Conservation (phyloP, 108 stramenopile genomes). For the Cyclotella sp. region DNA sequence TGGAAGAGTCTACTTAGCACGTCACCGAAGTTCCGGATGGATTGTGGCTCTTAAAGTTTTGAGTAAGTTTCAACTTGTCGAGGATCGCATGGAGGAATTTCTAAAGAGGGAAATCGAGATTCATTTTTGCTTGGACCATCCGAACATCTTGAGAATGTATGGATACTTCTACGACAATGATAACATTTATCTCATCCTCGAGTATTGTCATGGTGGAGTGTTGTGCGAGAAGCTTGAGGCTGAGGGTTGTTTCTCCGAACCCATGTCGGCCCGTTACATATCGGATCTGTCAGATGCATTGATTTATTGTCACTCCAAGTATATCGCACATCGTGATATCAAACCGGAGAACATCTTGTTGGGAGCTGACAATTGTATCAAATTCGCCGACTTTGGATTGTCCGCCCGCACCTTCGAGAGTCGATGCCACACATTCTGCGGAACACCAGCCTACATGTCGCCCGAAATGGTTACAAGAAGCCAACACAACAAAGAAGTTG, state of each 20-base stretch:
- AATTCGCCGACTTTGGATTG: conserved; percentile 99
- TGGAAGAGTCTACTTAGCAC: conserved; percentile 96
- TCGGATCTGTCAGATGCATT: conserved; percentile 88
- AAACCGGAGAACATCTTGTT: conserved; percentile 98
- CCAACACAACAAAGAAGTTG: conserved; percentile 91
- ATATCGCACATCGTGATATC: conserved; percentile 99
- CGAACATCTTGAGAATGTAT: conserved; percentile 96
- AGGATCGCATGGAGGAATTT: conserved; percentile 97
- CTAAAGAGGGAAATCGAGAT: conserved; percentile 99
- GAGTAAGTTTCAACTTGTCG: conserved; percentile 93
- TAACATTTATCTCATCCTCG: conserved; percentile 97
- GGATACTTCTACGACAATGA: conserved; percentile 98
- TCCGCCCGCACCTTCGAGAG: conserved; percentile 95
- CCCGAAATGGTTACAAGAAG: conserved; percentile 98
- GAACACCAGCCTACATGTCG: conserved; percentile 97
- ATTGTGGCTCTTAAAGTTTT: conserved; percentile 99
- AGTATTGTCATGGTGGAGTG: conserved; percentile 96
- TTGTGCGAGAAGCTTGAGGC: conserved; percentile 92
- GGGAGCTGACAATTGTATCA: conserved; percentile 92
- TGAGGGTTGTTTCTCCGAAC: conserved; percentile 87
- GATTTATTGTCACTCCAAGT: conserved; percentile 94
- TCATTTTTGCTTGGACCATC: conserved; percentile 94
- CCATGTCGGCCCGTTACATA: conserved; percentile 86
- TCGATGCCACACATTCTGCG: conserved; percentile 94
- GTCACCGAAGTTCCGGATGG: conserved; percentile 91